These are phyloP conservation scores for Metschnikowia kunwiensis DNA, from an alignment of 805 yeast species.

Conservation along the genomic window DNA sequence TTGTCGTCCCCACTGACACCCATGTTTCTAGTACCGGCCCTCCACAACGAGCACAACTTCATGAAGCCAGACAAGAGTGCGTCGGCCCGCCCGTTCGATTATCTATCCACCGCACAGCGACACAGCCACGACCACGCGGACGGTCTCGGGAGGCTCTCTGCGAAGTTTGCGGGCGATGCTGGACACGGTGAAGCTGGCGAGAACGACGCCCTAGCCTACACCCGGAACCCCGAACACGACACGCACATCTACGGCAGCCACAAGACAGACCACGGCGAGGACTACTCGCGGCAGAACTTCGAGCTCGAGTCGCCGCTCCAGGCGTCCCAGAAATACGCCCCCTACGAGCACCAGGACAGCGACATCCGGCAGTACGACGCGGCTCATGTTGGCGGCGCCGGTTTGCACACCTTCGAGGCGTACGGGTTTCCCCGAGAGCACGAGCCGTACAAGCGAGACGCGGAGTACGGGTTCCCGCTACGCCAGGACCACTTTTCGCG, in stretches of 20 bases:
- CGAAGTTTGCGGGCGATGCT: no score
- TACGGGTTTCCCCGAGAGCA: neutral
- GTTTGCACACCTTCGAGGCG: neutral
- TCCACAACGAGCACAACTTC: slow-evolving; percentile 3
- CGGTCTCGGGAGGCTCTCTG: no score
- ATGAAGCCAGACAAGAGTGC: neutral
- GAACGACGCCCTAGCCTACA: no score
- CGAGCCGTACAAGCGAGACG: neutral
- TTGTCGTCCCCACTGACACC: no score
- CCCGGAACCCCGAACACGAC: no score
- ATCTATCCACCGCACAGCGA: neutral
- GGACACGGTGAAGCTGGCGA: no score
- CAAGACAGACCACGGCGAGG: neutral
- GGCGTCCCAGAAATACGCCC: neutral
- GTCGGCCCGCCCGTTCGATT: neutral
- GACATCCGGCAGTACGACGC: neutral
- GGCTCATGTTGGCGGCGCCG: neutral
- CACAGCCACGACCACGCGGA: no score
- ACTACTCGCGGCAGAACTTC: neutral
- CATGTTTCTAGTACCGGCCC: no score
- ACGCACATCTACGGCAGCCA: no score
- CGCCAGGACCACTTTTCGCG: neutral
- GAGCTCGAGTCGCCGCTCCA: slow-evolving; percentile 5
- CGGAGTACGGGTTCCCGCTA: neutral
- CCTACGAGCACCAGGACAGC: neutral